A percentile compares a stretch with the other conserved stretches of the same genome.
These are phyloP conservation scores for Elsinoe australis DNA, from an alignment of 2,329 filamentous ascomycete species.

Conservation along the genomic window DNA sequence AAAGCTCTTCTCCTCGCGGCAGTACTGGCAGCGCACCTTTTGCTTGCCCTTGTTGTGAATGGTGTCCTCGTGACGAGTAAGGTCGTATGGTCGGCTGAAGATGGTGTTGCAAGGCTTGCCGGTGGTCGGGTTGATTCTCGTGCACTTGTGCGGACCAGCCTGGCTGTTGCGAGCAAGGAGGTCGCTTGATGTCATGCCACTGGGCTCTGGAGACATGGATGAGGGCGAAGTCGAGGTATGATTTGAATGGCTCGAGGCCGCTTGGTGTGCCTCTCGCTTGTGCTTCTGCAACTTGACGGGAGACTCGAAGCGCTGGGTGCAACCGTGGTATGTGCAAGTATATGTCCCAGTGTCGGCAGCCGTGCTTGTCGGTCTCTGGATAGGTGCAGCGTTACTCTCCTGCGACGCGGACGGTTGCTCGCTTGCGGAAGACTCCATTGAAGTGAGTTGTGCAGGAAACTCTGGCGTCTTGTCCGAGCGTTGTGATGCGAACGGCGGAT, in stretches of 20 bases:
- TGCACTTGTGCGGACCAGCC: conserved; percentile 86
- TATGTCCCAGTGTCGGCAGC: conserved; percentile 79
- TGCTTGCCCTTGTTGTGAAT: conserved; percentile 93
- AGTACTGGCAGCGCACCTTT: conserved; percentile 87
- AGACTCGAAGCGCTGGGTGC: conserved; percentile 78
- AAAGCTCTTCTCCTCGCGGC: conserved; percentile 94
- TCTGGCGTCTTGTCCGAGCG: conserved; percentile 37
- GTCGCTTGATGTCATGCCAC: conserved; percentile 46
- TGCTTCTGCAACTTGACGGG: conserved; percentile 85
- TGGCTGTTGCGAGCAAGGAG: conserved; percentile 67
- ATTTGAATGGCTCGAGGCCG: conserved; percentile 39
- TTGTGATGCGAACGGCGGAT: conserved; percentile 27
- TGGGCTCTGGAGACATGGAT: conserved; percentile 23
- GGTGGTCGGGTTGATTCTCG: conserved; percentile 87
- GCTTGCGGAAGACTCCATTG: conserved; percentile 55
- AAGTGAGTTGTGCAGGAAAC: conserved; percentile 52
- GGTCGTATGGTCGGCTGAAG: conserved; percentile 91
- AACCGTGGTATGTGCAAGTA: conserved; percentile 92
- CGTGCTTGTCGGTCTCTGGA: conserved; percentile 54
- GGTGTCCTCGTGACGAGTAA: conserved; percentile 93
- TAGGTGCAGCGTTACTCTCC: conserved; percentile 28
- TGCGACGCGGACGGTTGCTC: conserved; percentile 42
- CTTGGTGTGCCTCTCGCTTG: conserved; percentile 86
- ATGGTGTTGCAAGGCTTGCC: conserved; percentile 90
- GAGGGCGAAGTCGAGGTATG: conserved; percentile 26